Conservation (phyloP, 2,329 filamentous ascomycete species). For the Acephala macrosclerotiorum region DNA sequence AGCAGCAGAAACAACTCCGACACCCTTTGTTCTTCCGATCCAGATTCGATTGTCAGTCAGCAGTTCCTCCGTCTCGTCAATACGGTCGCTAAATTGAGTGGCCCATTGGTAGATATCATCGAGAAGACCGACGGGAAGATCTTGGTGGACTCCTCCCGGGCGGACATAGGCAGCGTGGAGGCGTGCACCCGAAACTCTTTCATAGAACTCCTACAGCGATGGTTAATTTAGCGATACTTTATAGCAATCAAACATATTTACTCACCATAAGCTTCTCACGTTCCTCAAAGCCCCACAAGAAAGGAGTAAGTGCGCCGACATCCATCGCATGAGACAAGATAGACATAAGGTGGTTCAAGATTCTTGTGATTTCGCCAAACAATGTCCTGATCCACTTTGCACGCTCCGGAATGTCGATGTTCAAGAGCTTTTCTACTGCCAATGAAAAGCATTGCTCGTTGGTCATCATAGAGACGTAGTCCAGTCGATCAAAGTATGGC, state of each 20-base stretch:
- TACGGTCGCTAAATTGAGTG: constrained; percentile 97
- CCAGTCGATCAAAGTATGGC: constrained; percentile 97
- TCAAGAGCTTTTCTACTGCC: constrained; percentile 96
- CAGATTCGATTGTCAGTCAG: constrained; percentile 99
- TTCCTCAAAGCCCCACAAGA: constrained; percentile 99
- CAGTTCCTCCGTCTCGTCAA: constrained; percentile 98
- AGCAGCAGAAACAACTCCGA: constrained; percentile 88
- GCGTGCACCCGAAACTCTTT: constrained; percentile 97
- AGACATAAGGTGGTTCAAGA: constrained; percentile 98
- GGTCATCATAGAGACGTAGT: constrained; percentile 99
- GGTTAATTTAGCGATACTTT: constrained; percentile 30
- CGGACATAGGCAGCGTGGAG: constrained; percentile 97
- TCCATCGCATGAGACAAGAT: constrained; percentile 98
- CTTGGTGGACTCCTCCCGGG: constrained; percentile 94
- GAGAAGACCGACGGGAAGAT: constrained; percentile 89
- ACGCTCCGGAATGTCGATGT: constrained; percentile 92
- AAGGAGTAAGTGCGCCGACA: constrained; percentile 95
- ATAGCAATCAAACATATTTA: constrained; percentile 29
- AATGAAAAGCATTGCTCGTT: constrained; percentile 98
- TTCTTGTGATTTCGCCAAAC: constrained; percentile 92
- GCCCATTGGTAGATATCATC: constrained; percentile 99
- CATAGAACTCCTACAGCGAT: constrained; percentile 88
- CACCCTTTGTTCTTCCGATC: constrained; percentile 89
- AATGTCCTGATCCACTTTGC: constrained; percentile 97
- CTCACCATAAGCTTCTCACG: constrained; percentile 99